Conservation (phyloP, 2,329 filamentous ascomycete genomes). For the Diplodia intermedia region DNA sequence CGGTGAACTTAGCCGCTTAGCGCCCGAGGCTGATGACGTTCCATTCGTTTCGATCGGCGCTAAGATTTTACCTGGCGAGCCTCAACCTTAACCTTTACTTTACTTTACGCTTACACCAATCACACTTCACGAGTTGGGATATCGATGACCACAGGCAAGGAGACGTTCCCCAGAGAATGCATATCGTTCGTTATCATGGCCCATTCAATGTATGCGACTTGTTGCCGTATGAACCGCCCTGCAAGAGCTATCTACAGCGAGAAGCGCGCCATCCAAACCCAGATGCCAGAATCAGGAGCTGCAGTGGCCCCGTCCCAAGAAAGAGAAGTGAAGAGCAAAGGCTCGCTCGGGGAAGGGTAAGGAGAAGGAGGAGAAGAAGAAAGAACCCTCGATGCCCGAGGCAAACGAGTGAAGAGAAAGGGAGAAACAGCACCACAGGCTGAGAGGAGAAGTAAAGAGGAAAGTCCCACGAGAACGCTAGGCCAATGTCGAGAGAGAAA, state of each 20-base stretch:
- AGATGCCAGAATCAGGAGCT: constrained; percentile 28
- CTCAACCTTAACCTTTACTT: constrained; percentile 5
- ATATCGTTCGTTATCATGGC: constrained; percentile 23
- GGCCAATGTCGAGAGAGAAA: constrained; percentile 11
- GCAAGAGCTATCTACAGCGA: constrained; percentile 24
- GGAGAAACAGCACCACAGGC: background rate
- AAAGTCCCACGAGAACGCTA: background rate
- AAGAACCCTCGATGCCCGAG: background rate
- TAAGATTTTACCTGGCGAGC: background rate
- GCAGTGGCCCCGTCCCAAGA: constrained; percentile 18
- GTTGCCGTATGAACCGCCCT: constrained; percentile 23
- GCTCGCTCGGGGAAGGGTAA: constrained; percentile 1
- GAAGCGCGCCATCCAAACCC: constrained; percentile 22
- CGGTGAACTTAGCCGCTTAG: background rate
- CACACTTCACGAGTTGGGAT: background rate
- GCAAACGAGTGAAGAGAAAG: constrained; percentile 17
- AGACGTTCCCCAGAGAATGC: constrained; percentile 1
- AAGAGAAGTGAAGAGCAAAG: constrained; percentile 14
- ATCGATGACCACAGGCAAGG: background rate
- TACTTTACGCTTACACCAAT: background rate
- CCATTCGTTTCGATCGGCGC: constrained; percentile 1
- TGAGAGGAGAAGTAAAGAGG: background rate
- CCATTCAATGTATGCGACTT: constrained; percentile 9
- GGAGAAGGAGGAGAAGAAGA: background rate
- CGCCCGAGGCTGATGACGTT: constrained; percentile 8